Percentiles rank a stretch among this genome's conserved stretches.
Conservation (phyloP, 768 basidiomycete species). For the Megacollybia marginata region DNA sequence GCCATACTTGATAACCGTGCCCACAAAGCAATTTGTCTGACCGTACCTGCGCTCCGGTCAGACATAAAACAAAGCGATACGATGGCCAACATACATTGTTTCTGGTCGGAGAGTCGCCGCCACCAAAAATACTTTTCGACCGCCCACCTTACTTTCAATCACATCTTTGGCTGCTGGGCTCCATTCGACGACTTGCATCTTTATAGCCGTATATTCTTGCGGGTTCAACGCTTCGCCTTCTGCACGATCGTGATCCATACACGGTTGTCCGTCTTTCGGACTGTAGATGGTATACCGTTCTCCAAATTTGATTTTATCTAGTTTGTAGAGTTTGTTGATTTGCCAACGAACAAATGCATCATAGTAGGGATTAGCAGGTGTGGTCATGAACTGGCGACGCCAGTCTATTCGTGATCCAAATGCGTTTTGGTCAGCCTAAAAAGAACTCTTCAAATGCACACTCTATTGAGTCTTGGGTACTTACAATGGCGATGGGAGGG, state of each 20-base stretch:
- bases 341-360: constrained; percentile 98
- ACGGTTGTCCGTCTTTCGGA: constrained; percentile 97
- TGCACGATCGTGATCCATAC: constrained; percentile 98
- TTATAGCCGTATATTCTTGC: constrained; percentile 90
- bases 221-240: constrained; percentile 94
- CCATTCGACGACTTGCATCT: constrained; percentile 91
- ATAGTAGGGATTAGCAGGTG: constrained; percentile 94
- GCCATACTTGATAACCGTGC: constrained; percentile 84
- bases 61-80: constrained; percentile 3
- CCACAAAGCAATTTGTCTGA: constrained; percentile 97
- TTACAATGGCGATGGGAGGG: constrained; percentile 87
- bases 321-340: constrained; percentile 80
- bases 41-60: constrained; percentile 61
- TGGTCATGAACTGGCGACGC: constrained; percentile 91
- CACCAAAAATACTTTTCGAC: constrained; percentile 84
- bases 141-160: constrained; percentile 64
- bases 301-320: constrained; percentile 96
- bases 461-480: constrained; percentile 14
- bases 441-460: background rate
- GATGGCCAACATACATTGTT: constrained; percentile 64
- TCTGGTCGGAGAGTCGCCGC: constrained; percentile 95
- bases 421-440: constrained; percentile 60
- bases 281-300: constrained; percentile 98
- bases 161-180: constrained; percentile 56
- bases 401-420: constrained; percentile 98